phyloP scores from a whole-genome alignment of 192 early-diverging fungal species.

The Coemansia sp. region DNA sequence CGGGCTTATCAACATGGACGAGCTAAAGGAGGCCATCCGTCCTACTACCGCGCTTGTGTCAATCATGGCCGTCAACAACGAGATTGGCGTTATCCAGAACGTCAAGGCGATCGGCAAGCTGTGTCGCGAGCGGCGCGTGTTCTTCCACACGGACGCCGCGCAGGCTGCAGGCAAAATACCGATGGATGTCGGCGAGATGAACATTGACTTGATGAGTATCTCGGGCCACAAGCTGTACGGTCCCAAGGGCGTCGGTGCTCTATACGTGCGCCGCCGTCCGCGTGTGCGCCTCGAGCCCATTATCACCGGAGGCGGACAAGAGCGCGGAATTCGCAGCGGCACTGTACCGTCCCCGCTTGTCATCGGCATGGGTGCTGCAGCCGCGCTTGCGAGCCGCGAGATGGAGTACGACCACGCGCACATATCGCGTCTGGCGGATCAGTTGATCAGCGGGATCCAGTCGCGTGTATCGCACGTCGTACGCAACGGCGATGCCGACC shows the following conservation, averaged over 20 bases:
- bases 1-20: constrained; percentile 81
- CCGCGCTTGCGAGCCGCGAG: constrained; percentile 75
- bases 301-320: constrained; percentile 93
- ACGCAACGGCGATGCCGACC: constrained; percentile 84
- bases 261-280: constrained; percentile 91
- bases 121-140: constrained; percentile 85
- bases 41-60: constrained; percentile 91
- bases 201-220: constrained; percentile 94
- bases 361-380: constrained; percentile 91
- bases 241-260: constrained; percentile 94
- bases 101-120: constrained; percentile 87
- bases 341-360: constrained; percentile 90
- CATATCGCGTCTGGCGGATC: constrained; percentile 72
- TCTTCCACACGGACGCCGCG: constrained; percentile 97
- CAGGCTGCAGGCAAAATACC: constrained; percentile 97
- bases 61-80: constrained; percentile 98
- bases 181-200: constrained; percentile 87
- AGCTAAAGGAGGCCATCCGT: constrained; percentile 80
- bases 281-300: constrained; percentile 91
- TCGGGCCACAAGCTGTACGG: constrained; percentile 98
- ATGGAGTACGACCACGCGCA: constrained; percentile 82
- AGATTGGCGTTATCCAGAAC: constrained; percentile 97
- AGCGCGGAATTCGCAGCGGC: constrained; percentile 90
- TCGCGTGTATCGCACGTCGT: constrained; percentile 77
- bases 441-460: constrained; percentile 80